These are phyloP conservation scores for Rhododendron kiyosumense DNA, from an alignment of 148 eudicot genomes.

Conservation along the genomic window DNA sequence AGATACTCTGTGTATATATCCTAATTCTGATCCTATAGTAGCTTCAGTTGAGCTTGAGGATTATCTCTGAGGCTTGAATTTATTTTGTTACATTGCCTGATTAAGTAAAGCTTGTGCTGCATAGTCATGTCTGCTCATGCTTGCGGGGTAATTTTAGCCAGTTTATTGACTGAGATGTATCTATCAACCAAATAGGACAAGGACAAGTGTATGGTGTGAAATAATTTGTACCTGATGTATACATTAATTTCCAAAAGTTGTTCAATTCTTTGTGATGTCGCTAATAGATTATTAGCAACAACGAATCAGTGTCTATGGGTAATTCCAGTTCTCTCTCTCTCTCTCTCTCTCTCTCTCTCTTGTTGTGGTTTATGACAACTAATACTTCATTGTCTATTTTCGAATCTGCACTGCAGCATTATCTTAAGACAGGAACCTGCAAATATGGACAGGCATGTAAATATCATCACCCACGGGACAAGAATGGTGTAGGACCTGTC, in stretches of 20 bases:
- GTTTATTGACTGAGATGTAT: slow-evolving; percentile 2
- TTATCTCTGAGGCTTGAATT: background rate
- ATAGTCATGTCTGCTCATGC: background rate
- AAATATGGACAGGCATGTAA: slow-evolving; percentile 74
- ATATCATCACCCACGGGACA: slow-evolving; percentile 67
- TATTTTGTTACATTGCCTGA: background rate
- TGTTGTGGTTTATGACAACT: background rate
- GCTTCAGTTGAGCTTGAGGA: background rate
- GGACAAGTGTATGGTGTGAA: background rate
- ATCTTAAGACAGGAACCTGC: slow-evolving; percentile 66
- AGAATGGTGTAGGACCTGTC: slow-evolving; percentile 38
- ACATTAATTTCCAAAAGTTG: background rate
- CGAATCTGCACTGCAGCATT: slow-evolving; percentile 46
- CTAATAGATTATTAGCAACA: background rate
- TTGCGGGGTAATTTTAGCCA: background rate
- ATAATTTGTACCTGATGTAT: background rate
- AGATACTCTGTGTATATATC: background rate
- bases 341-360: background rate
- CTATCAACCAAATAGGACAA: background rate
- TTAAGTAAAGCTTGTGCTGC: background rate
- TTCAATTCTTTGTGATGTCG: background rate
- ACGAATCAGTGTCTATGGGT: background rate
- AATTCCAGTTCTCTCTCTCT: background rate
- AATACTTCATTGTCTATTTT: background rate
- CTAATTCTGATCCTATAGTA: background rate